These are phyloP conservation scores for Lenwebbia sp. DNA, from an alignment of 345 rosid species.

Conservation along the genomic window DNA sequence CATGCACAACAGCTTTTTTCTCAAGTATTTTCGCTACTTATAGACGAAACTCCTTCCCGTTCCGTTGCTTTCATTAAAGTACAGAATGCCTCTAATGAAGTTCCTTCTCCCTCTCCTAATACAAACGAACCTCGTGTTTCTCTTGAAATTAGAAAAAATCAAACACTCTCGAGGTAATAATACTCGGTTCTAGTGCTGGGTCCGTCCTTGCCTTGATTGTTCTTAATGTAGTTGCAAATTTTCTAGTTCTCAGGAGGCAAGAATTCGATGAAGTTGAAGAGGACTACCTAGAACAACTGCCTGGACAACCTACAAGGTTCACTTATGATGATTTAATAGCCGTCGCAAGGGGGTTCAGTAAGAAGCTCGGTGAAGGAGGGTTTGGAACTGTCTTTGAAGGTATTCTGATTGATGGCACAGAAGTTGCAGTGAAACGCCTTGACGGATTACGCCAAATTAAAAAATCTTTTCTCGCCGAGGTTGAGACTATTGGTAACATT, in stretches of 20 bases:
- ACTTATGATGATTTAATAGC: background rate
- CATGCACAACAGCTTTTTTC: slow-evolving; percentile 15
- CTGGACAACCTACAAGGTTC: background rate
- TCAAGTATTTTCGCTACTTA: background rate
- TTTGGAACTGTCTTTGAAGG: slow-evolving; percentile 23
- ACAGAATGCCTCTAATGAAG: background rate
- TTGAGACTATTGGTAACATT: slow-evolving; percentile 16
- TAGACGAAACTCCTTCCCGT: too few relatives aligned
- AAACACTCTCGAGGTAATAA: background rate
- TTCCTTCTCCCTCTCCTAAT: too few relatives aligned
- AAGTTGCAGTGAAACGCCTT: slow-evolving; percentile 21
- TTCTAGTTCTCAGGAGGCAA: background rate
- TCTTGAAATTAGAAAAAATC: background rate
- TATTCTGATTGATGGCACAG: slow-evolving; percentile 4
- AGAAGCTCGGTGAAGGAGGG: slow-evolving; percentile 22
- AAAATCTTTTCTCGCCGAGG: slow-evolving; percentile 19
- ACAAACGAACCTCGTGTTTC: too few relatives aligned
- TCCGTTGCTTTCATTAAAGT: slow-evolving; percentile 2
- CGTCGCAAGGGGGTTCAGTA: background rate
- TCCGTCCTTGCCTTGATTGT: background rate
- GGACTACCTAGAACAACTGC: background rate
- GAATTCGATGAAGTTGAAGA: background rate
- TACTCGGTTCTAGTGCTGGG: background rate
- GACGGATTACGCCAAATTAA: slow-evolving; percentile 8
- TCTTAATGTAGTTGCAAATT: background rate